phyloP scores from a whole-genome alignment of 1,284 basidiomycete species.

The Melampsora occidentalis region DNA sequence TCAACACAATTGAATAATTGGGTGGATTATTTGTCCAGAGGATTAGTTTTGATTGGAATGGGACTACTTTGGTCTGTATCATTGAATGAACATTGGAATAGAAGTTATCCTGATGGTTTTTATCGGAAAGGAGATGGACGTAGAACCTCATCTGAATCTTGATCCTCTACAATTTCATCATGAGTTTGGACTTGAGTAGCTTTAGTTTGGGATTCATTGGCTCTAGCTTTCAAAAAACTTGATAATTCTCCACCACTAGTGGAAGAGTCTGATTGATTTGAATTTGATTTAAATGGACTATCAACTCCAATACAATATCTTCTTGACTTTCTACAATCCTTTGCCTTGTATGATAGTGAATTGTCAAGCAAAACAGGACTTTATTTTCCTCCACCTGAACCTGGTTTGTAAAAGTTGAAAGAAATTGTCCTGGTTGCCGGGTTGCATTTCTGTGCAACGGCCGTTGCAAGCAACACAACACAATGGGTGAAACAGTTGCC shows the following conservation, averaged over 20 bases:
- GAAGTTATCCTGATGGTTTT: not conserved
- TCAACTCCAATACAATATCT: conserved; percentile 15
- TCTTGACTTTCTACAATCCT: conserved; percentile 30
- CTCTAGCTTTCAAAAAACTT: conserved; percentile 19
- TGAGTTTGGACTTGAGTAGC: not conserved
- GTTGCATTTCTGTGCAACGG: too few relatives aligned
- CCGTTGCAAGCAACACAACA: too few relatives aligned
- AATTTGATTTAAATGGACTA: conserved; percentile 34
- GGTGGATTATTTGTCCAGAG: too few relatives aligned
- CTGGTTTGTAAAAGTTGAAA: too few relatives aligned
- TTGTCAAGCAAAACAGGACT: conserved; percentile 33
- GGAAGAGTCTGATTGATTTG: not conserved
- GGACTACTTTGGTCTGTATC: conserved; percentile 5
- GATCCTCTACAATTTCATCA: conserved; percentile 7
- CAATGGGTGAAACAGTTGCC: too few relatives aligned
- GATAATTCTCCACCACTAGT: conserved; percentile 3
- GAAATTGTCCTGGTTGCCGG: too few relatives aligned
- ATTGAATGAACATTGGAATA: conserved; percentile 29
- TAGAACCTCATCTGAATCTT: conserved; percentile 30
- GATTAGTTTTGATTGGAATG: conserved; percentile 24
- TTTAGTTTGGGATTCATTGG: not conserved
- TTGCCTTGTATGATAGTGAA: conserved; percentile 19
- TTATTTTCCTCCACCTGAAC: conserved; percentile 35
- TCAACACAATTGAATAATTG: too few relatives aligned
- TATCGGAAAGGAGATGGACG: conserved; percentile 42